Conservation (phyloP, 2,329 filamentous ascomycete genomes). For the Aspergillus hiratsukae region DNA sequence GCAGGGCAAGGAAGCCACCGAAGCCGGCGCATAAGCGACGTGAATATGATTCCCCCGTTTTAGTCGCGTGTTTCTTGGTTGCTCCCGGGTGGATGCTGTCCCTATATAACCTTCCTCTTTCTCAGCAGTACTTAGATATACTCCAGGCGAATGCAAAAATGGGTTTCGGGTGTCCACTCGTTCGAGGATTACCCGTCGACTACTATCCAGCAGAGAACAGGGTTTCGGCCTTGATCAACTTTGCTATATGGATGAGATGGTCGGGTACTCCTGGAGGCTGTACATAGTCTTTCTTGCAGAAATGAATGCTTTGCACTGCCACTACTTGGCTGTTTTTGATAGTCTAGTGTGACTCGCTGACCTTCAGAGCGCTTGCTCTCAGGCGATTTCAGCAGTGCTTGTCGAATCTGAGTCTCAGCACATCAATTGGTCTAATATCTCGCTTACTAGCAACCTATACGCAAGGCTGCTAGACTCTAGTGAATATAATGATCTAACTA, state of each 20-base stretch:
- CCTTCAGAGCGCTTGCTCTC: background rate
- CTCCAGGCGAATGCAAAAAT: background rate
- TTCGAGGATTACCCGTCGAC: background rate
- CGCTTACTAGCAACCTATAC: background rate
- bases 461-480: background rate
- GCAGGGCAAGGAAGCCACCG: conserved; percentile 24
- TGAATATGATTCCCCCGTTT: conserved; percentile 10
- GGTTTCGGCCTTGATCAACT: background rate
- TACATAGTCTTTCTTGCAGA: background rate
- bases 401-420: background rate
- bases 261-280: background rate
- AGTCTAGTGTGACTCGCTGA: background rate
- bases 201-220: too few species aligned
- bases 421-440: background rate
- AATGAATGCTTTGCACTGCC: background rate
- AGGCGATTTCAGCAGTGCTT: background rate
- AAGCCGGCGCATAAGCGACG: conserved; percentile 25
- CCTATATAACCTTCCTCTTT: background rate
- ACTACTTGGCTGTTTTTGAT: background rate
- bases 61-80: conserved; percentile 8
- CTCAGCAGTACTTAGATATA: background rate
- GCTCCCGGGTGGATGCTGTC: conserved; percentile 1
- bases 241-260: background rate
- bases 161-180: background rate
- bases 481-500: background rate